These are phyloP conservation scores for Avena atlantica DNA, from an alignment of 176 grass and related monocot species.

Conservation along the genomic window DNA sequence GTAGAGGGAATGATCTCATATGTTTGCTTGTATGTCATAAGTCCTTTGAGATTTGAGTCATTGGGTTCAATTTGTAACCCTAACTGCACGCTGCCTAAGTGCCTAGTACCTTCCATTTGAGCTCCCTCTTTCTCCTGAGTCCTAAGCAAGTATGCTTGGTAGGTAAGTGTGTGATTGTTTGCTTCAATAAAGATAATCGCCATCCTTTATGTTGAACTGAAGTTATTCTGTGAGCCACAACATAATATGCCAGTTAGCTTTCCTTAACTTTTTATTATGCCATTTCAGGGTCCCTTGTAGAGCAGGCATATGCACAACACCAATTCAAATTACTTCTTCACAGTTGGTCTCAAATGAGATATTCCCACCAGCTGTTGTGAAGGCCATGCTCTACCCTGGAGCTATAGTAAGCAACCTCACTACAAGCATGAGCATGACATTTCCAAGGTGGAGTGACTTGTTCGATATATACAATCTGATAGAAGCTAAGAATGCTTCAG, in stretches of 20 bases:
- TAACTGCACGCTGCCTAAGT: not conserved
- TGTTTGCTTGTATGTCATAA: slow-evolving; percentile 7
- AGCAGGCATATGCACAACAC: slow-evolving; percentile 91
- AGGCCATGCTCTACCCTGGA: slow-evolving; percentile 81
- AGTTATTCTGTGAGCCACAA: slow-evolving; percentile 10
- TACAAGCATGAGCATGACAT: slow-evolving; percentile 52
- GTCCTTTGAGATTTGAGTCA: not conserved
- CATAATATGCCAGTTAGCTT: slow-evolving; percentile 29
- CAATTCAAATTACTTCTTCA: slow-evolving; percentile 86
- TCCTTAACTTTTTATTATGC: not conserved
- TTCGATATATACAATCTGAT: slow-evolving; percentile 87
- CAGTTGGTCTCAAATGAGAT: slow-evolving; percentile 94
- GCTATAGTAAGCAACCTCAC: slow-evolving; percentile 62
- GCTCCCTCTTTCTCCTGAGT: not conserved
- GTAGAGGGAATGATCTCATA: not conserved
- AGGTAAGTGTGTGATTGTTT: not conserved
- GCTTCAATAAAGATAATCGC: not conserved
- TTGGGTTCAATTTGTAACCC: not conserved
- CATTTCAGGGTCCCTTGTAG: slow-evolving; percentile 87
- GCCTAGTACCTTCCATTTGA: not conserved
- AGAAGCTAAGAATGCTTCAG: slow-evolving; percentile 80
- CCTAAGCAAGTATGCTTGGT: not conserved
- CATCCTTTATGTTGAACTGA: not conserved
- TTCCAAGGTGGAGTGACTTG: slow-evolving; percentile 77
- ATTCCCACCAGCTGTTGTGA: slow-evolving; percentile 79